Evolutionary conservation across 2,329 filamentous ascomycete species (phyloP), one percentile per base, ranked within the genome.

Genomic region (Aspergillus tubingensis): DNA sequence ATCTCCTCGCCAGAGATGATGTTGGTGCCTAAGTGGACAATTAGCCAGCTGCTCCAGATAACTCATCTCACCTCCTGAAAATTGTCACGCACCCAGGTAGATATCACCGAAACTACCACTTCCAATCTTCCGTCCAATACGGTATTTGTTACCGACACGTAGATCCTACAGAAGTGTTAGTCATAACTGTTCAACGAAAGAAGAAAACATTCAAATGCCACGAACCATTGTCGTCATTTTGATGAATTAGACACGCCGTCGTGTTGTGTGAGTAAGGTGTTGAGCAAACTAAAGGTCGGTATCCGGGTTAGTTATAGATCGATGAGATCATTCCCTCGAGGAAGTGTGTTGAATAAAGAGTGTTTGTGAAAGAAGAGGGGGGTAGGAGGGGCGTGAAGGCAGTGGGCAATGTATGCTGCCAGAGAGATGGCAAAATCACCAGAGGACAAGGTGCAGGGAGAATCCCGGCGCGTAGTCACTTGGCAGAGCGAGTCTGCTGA

Each of bases 1-100:
- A 99, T 98, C 81, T 99, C 95, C 80, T 99, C 95, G 65, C 95
- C 95, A 4, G 95, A 98, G 80, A 98, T 98, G 82, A 99, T 98
- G 84, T 99, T 98, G 79, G 95, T 99, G 72, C 95, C 95, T 88
- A 48, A 13, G 36, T 11, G n/a, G 21, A 5, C 11, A 19, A 55
- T 70, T 55, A 69, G 67, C 60, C 38, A 39, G 7, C 15, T 43
- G 32, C 51, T 27, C 48, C 36, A 41, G 13, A 50, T 30, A 32
- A 19, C 25, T 10, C n/a, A 50, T 13, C 17, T 19, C 19, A 19
- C 23, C 56, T 52, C 38, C 59, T n/a, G 15, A 10, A n/a, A 7
- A 50, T 32, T 10, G 55, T 48, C 51, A 70, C 84, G 68, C 79
- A 89, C 86, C 86, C 57, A 98, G 88, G 81, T 98, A 99, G 77